Evolutionary conservation across 306 rosid genomes (phyloP), one percentile per base, ranked within the genome.

Genomic region (Vigna trinervia): DNA sequence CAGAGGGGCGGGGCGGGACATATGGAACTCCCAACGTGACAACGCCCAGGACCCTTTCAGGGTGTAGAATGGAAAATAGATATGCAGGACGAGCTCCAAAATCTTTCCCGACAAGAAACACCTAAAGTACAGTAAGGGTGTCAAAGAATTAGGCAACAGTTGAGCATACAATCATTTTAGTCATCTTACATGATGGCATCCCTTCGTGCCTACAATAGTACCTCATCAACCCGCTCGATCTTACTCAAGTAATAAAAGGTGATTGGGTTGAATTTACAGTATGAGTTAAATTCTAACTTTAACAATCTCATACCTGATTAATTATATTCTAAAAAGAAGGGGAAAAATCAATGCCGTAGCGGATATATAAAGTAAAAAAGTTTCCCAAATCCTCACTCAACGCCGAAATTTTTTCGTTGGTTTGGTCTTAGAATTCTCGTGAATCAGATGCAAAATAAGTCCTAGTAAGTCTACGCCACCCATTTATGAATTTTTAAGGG

Each of bases 81-180:
- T 81, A 79, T 13, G 90, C 98, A 12, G 87, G 87, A 69, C 72
- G 32, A 34, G 71, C 73, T 78, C 97, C 98, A 73, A 87, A 93
- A 80, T 91, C 98, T 88, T 94, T 94, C 54, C 83, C 98, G 6
- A 91, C 73, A 3, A 94, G 77, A 66, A 90, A 90, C 38, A 86
- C 91, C 94, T 91, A 14, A 20, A 61, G 12, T 34, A 20, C 22
- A 60, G 14, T 60, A 14, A 56, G 56, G n/a, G 8, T 36, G n/a
- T 36, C 19, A 12, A 59, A 12, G 19, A 28, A 59, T 59, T 59
- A 28, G 39, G 11, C 38, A 59, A 28, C 65, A 59, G 11, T 59
- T 59, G 14, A 59, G 39, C 19, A 59, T 12, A 59, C 32, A 5
- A 59, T 12, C 8, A 26, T 12, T 13, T 26, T 19, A 59, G 36